Base-by-base conservation (phyloP, 805 yeast species). In the Wickerhamomyces hampshirensis region DNA sequence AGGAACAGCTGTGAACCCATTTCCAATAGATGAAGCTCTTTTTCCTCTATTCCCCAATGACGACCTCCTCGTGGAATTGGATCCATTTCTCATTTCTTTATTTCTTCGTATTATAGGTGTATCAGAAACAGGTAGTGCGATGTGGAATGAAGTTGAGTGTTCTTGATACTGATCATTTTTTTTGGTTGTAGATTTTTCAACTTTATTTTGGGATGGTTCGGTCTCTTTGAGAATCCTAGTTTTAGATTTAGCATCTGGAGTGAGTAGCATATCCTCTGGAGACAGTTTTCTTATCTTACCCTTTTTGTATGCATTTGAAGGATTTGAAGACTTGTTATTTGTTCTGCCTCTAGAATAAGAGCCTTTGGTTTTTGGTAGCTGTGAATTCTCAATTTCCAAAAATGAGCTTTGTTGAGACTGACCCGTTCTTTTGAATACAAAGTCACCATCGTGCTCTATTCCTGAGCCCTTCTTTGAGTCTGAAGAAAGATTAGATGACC, bases 21-120 rank as follows among this genome's bases (percentile, higher is more conserved):
- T 81, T 2, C 89, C 88, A 6, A 83, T 72, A 0, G 88, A 79
- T 51, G 84, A 82, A 3, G 79, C 73, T 19, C 93, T 59, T 48
- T 80, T 80, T 6, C 93, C 93, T 23, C 93, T 62, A 35, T 72
- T 70, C 27, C 69, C 54, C 44, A 78, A 58, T 1, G 83, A 75
- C 2, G 75, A 51, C 35, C 82, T 53, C 46, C 83, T 62, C 30
- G 58, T 59, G 7, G 10, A 28, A 52, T 45, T 39, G n/a, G 37
- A 21, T 5, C 43, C 50, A 17, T 50, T 48, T 28, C 65, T 48
- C 23, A 58, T 30, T 33, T 57, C 53, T 35, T 65, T 59, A 43
- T 63, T 63, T 44, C 62, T 47, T 33, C 55, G 52, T 24, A 60
- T 60, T 35, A 62, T 53, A 6, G 70, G 70, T 2, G 69, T 56